A percentile compares a stretch with the other conserved stretches of the same genome.
Conservation (phyloP, 2,329 filamentous ascomycete species). For the Verticillium tricorpus region DNA sequence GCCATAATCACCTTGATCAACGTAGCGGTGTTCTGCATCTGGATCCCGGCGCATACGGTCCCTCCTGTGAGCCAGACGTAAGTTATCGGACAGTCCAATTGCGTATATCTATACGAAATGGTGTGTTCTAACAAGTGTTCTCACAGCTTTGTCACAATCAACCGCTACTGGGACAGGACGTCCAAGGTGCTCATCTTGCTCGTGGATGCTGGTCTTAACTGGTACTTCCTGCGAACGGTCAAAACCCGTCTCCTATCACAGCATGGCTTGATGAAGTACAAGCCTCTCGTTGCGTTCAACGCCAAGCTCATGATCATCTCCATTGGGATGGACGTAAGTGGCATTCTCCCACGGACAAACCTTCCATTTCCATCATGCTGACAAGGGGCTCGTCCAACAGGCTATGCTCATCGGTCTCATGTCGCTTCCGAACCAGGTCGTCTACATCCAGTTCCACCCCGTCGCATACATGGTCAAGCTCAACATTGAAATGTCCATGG, state of each 20-base stretch:
- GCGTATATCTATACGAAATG: not conserved
- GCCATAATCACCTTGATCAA: conserved; percentile 43
- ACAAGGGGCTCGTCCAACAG: not conserved
- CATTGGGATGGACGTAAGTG: conserved; percentile 41
- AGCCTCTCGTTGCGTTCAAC: conserved; percentile 44
- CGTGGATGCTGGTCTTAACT: conserved; percentile 46
- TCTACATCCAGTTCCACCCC: conserved; percentile 47
- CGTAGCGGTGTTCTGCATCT: conserved; percentile 48
- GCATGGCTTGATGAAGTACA: conserved; percentile 44
- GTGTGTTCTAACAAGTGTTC: conserved; percentile 1
- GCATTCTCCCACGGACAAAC: too few species aligned
- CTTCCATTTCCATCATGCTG: not conserved
- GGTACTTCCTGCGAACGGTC: conserved; percentile 44
- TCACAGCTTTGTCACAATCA: conserved; percentile 32
- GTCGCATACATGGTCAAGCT: conserved; percentile 50
- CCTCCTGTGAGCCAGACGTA: conserved; percentile 32
- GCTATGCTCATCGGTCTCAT: conserved; percentile 27
- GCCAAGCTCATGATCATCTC: conserved; percentile 44
- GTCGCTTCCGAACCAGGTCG: conserved; percentile 25
- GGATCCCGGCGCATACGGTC: conserved; percentile 40
- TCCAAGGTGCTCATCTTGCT: conserved; percentile 48
- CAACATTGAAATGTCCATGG: conserved; percentile 51
- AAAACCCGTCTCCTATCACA: conserved; percentile 41
- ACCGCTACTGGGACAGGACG: conserved; percentile 46
- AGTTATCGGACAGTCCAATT: conserved; percentile 10